Conservation (phyloP, 805 yeast genomes). For the Myxozyma neotropica region DNA sequence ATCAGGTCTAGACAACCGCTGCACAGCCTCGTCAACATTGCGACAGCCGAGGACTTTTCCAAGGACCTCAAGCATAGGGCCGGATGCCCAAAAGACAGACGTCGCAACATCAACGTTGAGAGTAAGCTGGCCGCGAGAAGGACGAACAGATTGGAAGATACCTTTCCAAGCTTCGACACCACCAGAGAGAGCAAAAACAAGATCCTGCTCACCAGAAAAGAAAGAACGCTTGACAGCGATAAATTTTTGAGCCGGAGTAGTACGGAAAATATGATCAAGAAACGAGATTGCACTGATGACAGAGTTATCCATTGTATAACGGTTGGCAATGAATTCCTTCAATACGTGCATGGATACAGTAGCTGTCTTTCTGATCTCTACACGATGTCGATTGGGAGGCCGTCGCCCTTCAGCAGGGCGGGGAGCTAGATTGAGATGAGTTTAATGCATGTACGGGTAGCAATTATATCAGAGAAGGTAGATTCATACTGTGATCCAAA, state of each 20-base stretch:
- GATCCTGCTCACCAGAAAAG: constrained; percentile 6
- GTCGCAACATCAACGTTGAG: constrained; percentile 41
- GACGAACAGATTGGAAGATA: constrained; percentile 41
- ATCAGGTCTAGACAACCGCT: constrained; percentile 34
- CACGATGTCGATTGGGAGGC: constrained; percentile 7
- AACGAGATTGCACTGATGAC: constrained; percentile 21
- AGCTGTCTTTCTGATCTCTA: constrained; percentile 15
- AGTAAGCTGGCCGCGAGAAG: constrained; percentile 39
- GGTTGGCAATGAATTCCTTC: constrained; percentile 14
- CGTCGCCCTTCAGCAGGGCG: constrained; percentile 3
- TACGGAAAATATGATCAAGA: constrained; percentile 23
- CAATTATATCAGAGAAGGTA: background rate
- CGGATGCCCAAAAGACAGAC: constrained; percentile 40
- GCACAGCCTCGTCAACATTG: constrained; percentile 37
- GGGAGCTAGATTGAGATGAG: background rate
- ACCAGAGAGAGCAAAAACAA: constrained; percentile 33
- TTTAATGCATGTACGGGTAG: background rate
- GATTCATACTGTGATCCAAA: constrained; percentile 8
- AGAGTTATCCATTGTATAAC: constrained; percentile 15
- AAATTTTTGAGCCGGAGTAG: constrained; percentile 16
- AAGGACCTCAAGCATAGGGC: constrained; percentile 37
- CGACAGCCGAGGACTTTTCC: constrained; percentile 7
- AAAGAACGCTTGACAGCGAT: constrained; percentile 14
- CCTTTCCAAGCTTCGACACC: constrained; percentile 42
- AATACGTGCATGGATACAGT: constrained; percentile 22